Evolutionary conservation across 129 eudicot genomes (phyloP), one percentile per base, ranked within the genome.

Genomic region (Dittrichia graveolens): DNA sequence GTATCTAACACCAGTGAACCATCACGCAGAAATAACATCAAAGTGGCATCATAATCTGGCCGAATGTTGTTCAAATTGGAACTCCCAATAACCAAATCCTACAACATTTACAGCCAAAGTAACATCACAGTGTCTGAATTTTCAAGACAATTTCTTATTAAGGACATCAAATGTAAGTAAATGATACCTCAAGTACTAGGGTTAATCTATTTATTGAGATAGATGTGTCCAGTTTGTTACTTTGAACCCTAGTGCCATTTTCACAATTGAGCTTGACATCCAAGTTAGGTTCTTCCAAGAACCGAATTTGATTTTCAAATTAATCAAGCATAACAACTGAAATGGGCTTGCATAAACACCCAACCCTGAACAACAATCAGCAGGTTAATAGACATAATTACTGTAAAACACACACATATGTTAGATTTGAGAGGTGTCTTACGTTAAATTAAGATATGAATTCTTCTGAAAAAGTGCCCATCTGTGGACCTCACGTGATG

Each of bases 11-110:
- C 19, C 44, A 55, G 59, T 10, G 46, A 19, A 2, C 83, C 79
- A 64, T 83, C 86, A 13, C 24, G 59, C 19, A 78, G 53, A 61
- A 13, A 74, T 74, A 92, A 40, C 58, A 56, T 38, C 69, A 91
- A 15, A 8, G 76, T 76, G 64, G 91, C 88, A 54, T 86, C 85
- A 73, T 92, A 92, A 56, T 39, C 61, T 49, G 97, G 94, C 8
- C 91, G 73, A 65, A 89, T 72, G 43, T 42, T 42, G 66, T 92
- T 91, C 73, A 92, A 65, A 5, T 42, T 54, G 52, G 44, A 64
- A 77, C 84, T 84, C 85, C 75, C 75, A 49, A 83, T 64, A 15
- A 73, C 8, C 46, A 84, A 37, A 50, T 79, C 80, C 92, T 91
- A 46, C 52, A 49, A 65, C 13, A 60, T 12, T 14, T 40, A 55